A percentile compares a stretch with the other conserved stretches of the same genome.
Evolutionary conservation across 108 stramenopile species (phyloP).

Genomic region (Nitzschia sp.): DNA sequence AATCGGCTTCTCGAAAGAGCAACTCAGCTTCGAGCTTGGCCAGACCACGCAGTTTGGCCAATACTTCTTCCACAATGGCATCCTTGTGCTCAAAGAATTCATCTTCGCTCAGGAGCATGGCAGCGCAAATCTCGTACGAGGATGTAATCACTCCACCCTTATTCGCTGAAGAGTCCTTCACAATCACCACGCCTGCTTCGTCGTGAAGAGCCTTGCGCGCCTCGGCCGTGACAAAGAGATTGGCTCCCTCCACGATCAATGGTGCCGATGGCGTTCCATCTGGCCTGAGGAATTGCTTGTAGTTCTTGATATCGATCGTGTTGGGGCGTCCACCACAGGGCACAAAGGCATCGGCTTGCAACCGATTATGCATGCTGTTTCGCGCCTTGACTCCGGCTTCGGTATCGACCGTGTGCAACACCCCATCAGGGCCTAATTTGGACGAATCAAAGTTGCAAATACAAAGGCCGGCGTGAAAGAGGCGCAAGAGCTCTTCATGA

Average conservation of each 20-base stretch:
- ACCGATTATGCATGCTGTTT: conserved; percentile 97
- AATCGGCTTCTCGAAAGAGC: conserved; percentile 94
- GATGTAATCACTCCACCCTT: conserved; percentile 98
- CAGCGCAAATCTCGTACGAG: conserved; percentile 94
- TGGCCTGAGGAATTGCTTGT: conserved; percentile 72
- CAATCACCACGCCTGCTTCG: conserved; percentile 93
- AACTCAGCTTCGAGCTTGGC: conserved; percentile 94
- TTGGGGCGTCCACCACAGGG: conserved; percentile 97
- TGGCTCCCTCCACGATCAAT: conserved; percentile 97
- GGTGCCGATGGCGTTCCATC: conserved; percentile 86
- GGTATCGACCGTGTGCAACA: conserved; percentile 74
- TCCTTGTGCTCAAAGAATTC: conserved; percentile 94
- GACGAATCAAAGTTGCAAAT: conserved; percentile 80
- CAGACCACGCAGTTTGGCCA: conserved; percentile 81
- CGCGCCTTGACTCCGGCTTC: conserved; percentile 92
- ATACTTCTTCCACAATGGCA: conserved; percentile 91
- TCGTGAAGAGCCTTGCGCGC: conserved; percentile 91
- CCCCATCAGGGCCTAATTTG: conserved; percentile 76
- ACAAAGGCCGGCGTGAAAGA: conserved; percentile 71
- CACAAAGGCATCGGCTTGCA: conserved; percentile 94
- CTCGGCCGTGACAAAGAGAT: conserved; percentile 92
- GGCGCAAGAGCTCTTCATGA: conserved; percentile 89
- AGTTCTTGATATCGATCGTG: conserved; percentile 93
- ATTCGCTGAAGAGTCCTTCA: conserved; percentile 99
- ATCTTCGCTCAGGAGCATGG: conserved; percentile 91